Evolutionary conservation across 768 basidiomycete species (phyloP), one percentile per base, ranked within the genome.

Genomic region (Cubamyces sp.): DNA sequence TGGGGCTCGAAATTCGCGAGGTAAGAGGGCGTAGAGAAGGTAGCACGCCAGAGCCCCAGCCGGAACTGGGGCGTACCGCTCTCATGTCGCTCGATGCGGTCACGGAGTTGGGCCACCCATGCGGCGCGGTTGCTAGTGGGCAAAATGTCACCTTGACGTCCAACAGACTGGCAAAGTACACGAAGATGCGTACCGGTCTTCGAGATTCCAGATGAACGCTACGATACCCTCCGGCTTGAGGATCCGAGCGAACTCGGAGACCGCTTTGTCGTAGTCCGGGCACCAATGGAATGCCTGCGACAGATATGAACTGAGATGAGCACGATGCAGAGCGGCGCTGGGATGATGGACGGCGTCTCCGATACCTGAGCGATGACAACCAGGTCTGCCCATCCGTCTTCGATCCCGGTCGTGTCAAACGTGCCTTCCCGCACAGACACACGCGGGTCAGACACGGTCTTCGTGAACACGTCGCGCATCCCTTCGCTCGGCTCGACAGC

Each of bases 201-300:
- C 96, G 30, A 96, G 77, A 75, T 97, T 98, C 96, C 96, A 98
- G 49, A 96, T 85, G 58, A 92, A 80, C 5, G 81, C 87, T 18
- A 90, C 81, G 1, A 81, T 74, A 2, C 92, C 92, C n/a, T 76
- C 75, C 0, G 91, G 89, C 70, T 90, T 91, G 51, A 97, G 80
- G 65, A 95, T 84, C 34, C 93, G 85, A 8, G 85, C 81, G 67
- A 96, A 91, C 71, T 97, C 95, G 0, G 74, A 74, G 19, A 84
- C 81, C 0, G 95, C 93, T 54, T 77, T 79, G 48, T 85, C 82
- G 70, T 87, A 89, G 71, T 95, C 84, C 11, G 88, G 89, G 64
- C 91, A 91, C 96, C 96, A 98, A 77, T 98, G 96, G 74, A 88
- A 97, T 16, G 96, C 96, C 87, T 96, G 60, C 49, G 28, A 42